Conservation (phyloP, 2,329 filamentous ascomycete genomes). For the Elsinoe perseae region DNA sequence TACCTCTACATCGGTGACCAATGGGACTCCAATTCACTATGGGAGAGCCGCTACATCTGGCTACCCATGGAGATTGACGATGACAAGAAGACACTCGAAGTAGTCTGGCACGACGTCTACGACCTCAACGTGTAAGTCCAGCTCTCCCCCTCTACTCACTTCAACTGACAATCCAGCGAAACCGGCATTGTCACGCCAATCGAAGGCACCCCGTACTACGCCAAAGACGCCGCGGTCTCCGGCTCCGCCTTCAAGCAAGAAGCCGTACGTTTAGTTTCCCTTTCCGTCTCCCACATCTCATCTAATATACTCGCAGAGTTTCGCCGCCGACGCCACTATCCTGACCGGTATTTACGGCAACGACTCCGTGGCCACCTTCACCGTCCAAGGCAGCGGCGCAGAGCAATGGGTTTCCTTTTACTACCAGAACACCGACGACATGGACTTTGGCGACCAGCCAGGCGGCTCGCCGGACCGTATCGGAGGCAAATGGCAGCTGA, state of each 20-base stretch:
- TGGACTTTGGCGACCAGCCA: slow-evolving; percentile 50
- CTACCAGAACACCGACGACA: slow-evolving; percentile 54
- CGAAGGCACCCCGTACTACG: slow-evolving; percentile 42
- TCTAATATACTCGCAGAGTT: slow-evolving; percentile 30
- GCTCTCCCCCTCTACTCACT: neutral
- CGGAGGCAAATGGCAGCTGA: slow-evolving; percentile 51
- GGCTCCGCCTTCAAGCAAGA: slow-evolving; percentile 50
- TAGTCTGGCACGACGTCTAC: slow-evolving; percentile 51
- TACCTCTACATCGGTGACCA: slow-evolving; percentile 59
- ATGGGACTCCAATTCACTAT: slow-evolving; percentile 52
- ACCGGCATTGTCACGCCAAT: slow-evolving; percentile 44
- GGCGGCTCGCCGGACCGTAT: slow-evolving; percentile 53
- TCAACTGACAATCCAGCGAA: slow-evolving; percentile 24
- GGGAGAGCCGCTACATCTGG: slow-evolving; percentile 53
- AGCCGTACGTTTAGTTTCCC: slow-evolving; percentile 28
- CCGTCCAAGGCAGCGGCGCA: slow-evolving; percentile 43
- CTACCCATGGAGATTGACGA: slow-evolving; percentile 48
- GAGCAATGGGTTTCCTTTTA: slow-evolving; percentile 53
- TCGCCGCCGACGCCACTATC: slow-evolving; percentile 42
- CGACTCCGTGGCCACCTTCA: slow-evolving; percentile 47
- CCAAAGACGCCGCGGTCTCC: slow-evolving; percentile 37
- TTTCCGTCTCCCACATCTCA: neutral
- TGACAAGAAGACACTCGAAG: slow-evolving; percentile 41
- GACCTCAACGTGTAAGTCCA: slow-evolving; percentile 42
- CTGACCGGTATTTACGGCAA: slow-evolving; percentile 49